Conservation (phyloP, 371 early-diverging fungal genomes). For the Haplosporangium sp. region DNA sequence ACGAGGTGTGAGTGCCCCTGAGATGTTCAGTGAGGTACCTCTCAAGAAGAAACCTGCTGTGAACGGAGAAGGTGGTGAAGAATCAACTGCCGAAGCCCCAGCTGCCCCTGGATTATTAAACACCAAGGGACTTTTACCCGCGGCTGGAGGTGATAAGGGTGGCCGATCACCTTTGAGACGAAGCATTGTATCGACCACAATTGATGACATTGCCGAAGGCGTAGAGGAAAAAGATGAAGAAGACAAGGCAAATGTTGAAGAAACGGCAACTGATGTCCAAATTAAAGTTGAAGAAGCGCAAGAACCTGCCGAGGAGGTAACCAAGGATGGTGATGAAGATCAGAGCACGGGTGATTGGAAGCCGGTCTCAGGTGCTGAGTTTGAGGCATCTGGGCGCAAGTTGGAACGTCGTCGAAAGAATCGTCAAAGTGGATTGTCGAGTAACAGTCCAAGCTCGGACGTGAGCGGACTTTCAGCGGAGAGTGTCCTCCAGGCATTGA, state of each 20-base stretch:
- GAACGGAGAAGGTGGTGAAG: constrained; percentile 7
- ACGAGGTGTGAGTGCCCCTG: constrained; percentile 50
- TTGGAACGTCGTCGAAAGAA: constrained; percentile 45
- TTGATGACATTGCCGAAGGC: constrained; percentile 25
- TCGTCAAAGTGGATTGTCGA: constrained; percentile 19
- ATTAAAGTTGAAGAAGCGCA: too few relatives aligned
- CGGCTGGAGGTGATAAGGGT: constrained; percentile 49
- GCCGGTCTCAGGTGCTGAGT: constrained; percentile 30
- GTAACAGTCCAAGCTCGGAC: too few relatives aligned
- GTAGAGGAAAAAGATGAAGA: constrained; percentile 33
- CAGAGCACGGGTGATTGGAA: constrained; percentile 26
- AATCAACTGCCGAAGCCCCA: neutral
- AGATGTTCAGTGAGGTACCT: constrained; percentile 42
- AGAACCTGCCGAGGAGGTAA: neutral
- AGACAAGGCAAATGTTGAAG: constrained; percentile 3
- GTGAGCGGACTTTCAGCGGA: constrained; percentile 32
- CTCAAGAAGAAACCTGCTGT: constrained; percentile 39
- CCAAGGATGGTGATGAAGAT: neutral
- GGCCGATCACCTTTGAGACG: constrained; percentile 38
- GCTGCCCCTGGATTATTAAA: constrained; percentile 33
- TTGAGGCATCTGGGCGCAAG: constrained; percentile 38
- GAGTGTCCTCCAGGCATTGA: constrained; percentile 42
- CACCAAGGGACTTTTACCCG: constrained; percentile 26
- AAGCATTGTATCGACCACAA: constrained; percentile 20
- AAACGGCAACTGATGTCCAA: neutral